These are phyloP conservation scores for Barnettozyma californica DNA, from an alignment of 805 yeast species.

Conservation along the genomic window DNA sequence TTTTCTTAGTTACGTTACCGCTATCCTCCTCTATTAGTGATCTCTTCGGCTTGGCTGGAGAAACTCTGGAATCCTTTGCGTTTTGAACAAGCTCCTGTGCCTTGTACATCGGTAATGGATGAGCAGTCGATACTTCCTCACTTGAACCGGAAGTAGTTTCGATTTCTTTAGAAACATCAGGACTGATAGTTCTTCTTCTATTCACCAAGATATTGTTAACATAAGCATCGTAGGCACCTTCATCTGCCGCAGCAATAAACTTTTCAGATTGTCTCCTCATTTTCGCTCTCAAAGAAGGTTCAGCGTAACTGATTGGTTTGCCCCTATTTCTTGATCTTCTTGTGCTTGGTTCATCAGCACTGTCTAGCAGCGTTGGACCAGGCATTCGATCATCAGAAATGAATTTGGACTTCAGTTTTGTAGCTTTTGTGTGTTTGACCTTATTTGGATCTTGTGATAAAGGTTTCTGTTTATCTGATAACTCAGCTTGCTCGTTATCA, in stretches of 20 bases:
- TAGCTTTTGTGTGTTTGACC: slow-evolving; percentile 26
- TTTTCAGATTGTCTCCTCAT: slow-evolving; percentile 61
- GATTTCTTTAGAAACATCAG: slow-evolving; percentile 5
- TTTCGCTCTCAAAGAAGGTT: slow-evolving; percentile 62
- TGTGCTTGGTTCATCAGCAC: slow-evolving; percentile 16
- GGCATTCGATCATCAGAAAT: slow-evolving; percentile 38
- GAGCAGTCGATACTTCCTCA: neutral
- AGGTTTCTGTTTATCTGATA: slow-evolving; percentile 20
- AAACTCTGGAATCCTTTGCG: slow-evolving; percentile 9
- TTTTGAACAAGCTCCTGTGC: slow-evolving; percentile 6
- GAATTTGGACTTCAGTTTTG: slow-evolving; percentile 25
- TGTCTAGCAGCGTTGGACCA: slow-evolving; percentile 7
- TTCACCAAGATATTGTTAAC: slow-evolving; percentile 5
- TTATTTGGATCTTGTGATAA: slow-evolving; percentile 18
- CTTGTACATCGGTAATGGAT: neutral
- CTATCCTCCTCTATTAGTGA: slow-evolving; percentile 20
- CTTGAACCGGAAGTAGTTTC: slow-evolving; percentile 2
- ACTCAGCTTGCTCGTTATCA: slow-evolving; percentile 11
- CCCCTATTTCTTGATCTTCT: slow-evolving; percentile 47
- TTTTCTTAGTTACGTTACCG: slow-evolving; percentile 24
- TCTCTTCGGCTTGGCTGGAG: slow-evolving; percentile 11
- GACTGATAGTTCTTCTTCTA: slow-evolving; percentile 6
- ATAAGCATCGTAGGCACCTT: slow-evolving; percentile 11
- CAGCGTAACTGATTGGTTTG: slow-evolving; percentile 57
- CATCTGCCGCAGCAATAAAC: slow-evolving; percentile 53